Evolutionary conservation across 805 yeast species (phyloP).

Genomic region (Lipomyces chichibuensis): DNA sequence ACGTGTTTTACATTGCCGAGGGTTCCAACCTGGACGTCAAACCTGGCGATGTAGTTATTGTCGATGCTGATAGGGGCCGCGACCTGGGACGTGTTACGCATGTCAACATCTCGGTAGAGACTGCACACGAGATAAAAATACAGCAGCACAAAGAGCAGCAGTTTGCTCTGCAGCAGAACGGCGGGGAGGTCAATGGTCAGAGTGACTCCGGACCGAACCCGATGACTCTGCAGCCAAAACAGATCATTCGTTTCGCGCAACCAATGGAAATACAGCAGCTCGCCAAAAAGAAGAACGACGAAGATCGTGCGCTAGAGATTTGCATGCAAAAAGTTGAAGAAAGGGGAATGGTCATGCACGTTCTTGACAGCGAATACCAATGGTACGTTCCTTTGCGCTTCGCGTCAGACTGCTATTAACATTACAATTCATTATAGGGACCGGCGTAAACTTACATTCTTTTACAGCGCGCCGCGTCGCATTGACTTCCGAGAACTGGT

Average conservation of each 20-base stretch:
- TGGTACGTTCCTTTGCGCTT: conserved; percentile 46
- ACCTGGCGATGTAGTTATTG: conserved; percentile 72
- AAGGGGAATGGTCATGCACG: conserved; percentile 56
- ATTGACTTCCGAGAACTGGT: conserved; percentile 80
- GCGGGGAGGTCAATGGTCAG: conserved; percentile 40
- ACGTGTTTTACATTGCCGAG: conserved; percentile 68
- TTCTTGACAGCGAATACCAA: conserved; percentile 81
- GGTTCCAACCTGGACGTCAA: conserved; percentile 46
- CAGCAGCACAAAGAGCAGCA: conserved; percentile 73
- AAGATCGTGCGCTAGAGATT: conserved; percentile 65
- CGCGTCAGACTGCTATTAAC: not conserved
- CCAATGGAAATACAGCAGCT: conserved; percentile 63
- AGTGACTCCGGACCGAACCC: conserved; percentile 17
- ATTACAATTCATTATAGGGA: conserved; percentile 46
- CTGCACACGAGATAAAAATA: conserved; percentile 67
- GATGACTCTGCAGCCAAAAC: conserved; percentile 56
- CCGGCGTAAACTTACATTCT: conserved; percentile 76
- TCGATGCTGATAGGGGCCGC: conserved; percentile 80
- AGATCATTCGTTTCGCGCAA: conserved; percentile 64
- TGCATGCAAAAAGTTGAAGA: conserved; percentile 62
- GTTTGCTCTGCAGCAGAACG: conserved; percentile 55
- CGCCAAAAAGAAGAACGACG: conserved; percentile 63
- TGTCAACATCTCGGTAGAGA: conserved; percentile 61
- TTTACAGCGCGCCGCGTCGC: conserved; percentile 64
- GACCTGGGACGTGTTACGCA: conserved; percentile 71